Evolutionary conservation across 1,139 yeast species (phyloP).

Genomic region (Petasospora fabianii): DNA sequence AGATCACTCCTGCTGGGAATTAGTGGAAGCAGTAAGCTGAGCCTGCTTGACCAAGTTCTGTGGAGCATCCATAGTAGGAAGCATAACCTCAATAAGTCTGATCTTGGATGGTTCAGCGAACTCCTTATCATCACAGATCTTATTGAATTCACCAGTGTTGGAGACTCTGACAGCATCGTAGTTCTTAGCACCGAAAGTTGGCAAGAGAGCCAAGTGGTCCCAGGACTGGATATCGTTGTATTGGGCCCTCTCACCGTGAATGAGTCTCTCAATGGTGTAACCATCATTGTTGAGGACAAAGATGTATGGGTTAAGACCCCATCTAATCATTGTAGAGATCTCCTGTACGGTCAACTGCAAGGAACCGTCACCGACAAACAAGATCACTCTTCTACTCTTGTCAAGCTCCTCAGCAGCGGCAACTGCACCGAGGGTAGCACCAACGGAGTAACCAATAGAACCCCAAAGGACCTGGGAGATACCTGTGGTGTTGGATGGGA

Average conservation of each 20-base stretch:
- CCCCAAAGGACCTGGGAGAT: slow-evolving; percentile 92
- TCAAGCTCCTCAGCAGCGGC: slow-evolving; percentile 78
- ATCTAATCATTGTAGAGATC: slow-evolving; percentile 77
- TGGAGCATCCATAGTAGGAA: slow-evolving; percentile 83
- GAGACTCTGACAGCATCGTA: slow-evolving; percentile 51
- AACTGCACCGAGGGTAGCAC: slow-evolving; percentile 81
- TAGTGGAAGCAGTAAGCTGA: slow-evolving; percentile 67
- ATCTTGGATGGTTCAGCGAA: slow-evolving; percentile 63
- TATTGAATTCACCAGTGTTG: slow-evolving; percentile 65
- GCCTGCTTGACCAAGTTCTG: slow-evolving; percentile 70
- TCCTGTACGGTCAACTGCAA: slow-evolving; percentile 86
- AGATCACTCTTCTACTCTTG: slow-evolving; percentile 65
- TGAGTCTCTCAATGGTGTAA: slow-evolving; percentile 84
- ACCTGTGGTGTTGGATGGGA: slow-evolving; percentile 71
- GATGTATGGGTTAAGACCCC: slow-evolving; percentile 75
- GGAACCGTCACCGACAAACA: slow-evolving; percentile 90
- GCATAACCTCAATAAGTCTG: slow-evolving; percentile 75
- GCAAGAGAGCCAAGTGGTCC: slow-evolving; percentile 68
- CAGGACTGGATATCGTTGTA: slow-evolving; percentile 83
- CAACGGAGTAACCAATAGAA: slow-evolving; percentile 84
- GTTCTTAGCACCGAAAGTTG: slow-evolving; percentile 66
- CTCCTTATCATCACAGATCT: slow-evolving; percentile 46
- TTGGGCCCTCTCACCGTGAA: slow-evolving; percentile 72
- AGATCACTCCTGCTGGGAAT: slow-evolving; percentile 33
- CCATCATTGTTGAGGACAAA: slow-evolving; percentile 84